Evolutionary conservation across 345 rosid genomes (phyloP), one percentile per base, ranked within the genome.

Genomic region (Camelina sativa): DNA sequence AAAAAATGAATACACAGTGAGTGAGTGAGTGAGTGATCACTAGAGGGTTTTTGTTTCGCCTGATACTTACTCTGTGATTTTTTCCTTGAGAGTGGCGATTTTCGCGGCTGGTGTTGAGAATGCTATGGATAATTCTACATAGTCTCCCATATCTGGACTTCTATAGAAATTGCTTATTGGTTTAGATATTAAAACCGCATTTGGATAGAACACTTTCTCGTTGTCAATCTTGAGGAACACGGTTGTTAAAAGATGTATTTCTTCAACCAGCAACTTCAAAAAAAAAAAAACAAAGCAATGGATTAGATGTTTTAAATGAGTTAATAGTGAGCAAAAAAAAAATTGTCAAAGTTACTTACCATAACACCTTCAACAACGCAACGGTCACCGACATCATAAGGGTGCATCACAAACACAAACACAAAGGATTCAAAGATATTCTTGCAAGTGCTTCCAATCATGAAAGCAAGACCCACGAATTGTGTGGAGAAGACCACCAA

Each of bases 321-420:
- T 47, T 43, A 63, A 32, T 44, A 56, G 6, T 62, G n/a, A 51
- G 32, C 9, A 44, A 17, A 17, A 5, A 23, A 7, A 35, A 35
- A 7, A 20, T 20, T 16, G 12, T 22, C 0, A 41, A 34, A 57
- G 59, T 47, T 25, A 9, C 6, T 51, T 86, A 90, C 98, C 84
- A 78, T 78, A 57, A 78, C 79, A 3, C 93, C 95, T 55, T 92
- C 98, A 40, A 92, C 64, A 48, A 92, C 90, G 57, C 96, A 90
- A 53, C 89, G 95, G 69, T 92, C 98, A 44, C 98, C 98, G 1
- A 92, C 98, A 60, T 92, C 98, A 75, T 87, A 92, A 34, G 98
- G 97, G 71, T 92, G 98, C 97, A 90, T 87, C 65, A 90, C 84
- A 43, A 92, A 92, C 15, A 90, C 96, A 60, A 92, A 88, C 65